These are phyloP conservation scores for Microcyclospora tardicrescens DNA, from an alignment of 2,329 filamentous ascomycete species.

Conservation along the genomic window DNA sequence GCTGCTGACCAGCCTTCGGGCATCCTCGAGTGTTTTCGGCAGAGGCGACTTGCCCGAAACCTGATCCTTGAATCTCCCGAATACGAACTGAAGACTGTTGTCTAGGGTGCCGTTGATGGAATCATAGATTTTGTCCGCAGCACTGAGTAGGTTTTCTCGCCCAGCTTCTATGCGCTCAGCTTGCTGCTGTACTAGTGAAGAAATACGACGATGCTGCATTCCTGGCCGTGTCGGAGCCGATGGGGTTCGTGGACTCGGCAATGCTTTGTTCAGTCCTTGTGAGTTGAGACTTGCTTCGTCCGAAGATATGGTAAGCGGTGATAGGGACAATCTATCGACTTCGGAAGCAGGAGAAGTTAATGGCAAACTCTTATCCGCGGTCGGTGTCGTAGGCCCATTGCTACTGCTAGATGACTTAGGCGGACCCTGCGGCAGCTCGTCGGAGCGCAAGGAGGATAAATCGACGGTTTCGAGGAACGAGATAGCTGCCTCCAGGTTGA, in stretches of 20 bases:
- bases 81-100: constrained; percentile 84
- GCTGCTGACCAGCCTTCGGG: constrained; percentile 72
- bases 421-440: constrained; percentile 58
- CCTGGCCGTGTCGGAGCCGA: constrained; percentile 26
- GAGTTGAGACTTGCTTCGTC: constrained; percentile 3
- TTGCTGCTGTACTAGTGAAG: constrained; percentile 74
- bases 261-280: constrained; percentile 8
- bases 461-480: constrained; percentile 94
- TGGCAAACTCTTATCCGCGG: constrained; percentile 19
- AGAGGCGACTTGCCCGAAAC: constrained; percentile 38
- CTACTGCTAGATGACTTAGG: constrained; percentile 34
- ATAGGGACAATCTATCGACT: background rate
- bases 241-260: constrained; percentile 15
- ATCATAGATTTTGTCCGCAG: constrained; percentile 83
- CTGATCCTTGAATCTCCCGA: constrained; percentile 73
- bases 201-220: constrained; percentile 62
- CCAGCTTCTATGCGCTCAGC: constrained; percentile 74
- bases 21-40: constrained; percentile 86
- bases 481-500: constrained; percentile 88
- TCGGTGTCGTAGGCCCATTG: constrained; percentile 36
- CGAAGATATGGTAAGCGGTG: no score
- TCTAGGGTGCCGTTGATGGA: constrained; percentile 83
- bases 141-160: constrained; percentile 51
- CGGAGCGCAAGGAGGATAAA: constrained; percentile 70
- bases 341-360: constrained; percentile 9